Evolutionary conservation across 2,329 filamentous ascomycete species (phyloP), one percentile per base, ranked within the genome.

Genomic region (Penicillium sp.): DNA sequence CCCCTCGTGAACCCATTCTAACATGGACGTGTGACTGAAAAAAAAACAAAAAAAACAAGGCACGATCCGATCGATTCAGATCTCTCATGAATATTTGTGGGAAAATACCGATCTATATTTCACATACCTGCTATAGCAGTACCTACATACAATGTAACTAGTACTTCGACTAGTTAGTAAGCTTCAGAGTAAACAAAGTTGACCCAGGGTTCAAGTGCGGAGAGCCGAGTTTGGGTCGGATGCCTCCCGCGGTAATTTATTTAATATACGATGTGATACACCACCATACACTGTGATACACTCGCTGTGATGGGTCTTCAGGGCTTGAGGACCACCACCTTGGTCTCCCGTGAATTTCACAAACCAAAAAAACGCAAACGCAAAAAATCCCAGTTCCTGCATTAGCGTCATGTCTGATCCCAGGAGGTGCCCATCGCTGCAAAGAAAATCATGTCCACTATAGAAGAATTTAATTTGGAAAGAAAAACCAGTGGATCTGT

Each of bases 351-450:
- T 6, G 51, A 21, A 50, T 38, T 44, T 38, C 39, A 52, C 39
- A 52, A 47, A 45, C 19, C 23, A 31, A 31, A 48, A 43, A 42
- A 21, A 38, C 4, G 3, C 42, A 53, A 53, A 53, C 50, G 50
- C 50, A 53, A 48, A 39, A 48, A 48, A 49, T 48, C 60, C 65
- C 65, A 72, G 71, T 74, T 73, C 71, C 71, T 74, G 71, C 71
- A 72, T 72, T 74, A 74, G 71, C 65, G 70, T 51, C 63, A 62
- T 66, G 55, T 63, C 60, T 59, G 60, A 61, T 58, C 55, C 55
- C 36, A 57, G 29, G 39, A 41, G 42, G 56, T 50, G 41, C 25
- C 48, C 38, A 23, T 52, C 42, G 21, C 53, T 56, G 53, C 53
- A 56, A 38, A 51, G 53, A n/a, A 56, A 56, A 52, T 51, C 53